Base-by-base conservation (phyloP, 1,139 yeast species). In the Suhomyces maxii region DNA sequence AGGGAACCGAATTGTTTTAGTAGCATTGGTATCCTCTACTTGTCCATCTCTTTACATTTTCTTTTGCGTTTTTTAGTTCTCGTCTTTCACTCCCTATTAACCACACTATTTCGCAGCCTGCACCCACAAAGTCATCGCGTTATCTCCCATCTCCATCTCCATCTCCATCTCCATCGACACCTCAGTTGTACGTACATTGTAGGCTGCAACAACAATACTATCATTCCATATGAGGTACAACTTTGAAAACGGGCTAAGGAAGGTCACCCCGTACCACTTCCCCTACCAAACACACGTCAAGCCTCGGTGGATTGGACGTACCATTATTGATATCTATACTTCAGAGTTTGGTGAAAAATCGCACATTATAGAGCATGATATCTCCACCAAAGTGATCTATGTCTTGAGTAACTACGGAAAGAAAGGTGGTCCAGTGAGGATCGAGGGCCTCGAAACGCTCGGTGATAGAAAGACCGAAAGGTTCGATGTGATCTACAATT, bases 401-500 rank as follows among this genome's bases (percentile, higher is more conserved):
- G 55, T 73, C 2, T 45, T 56, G 25, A 50, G 60, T 34, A 61
- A 66, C 45, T 59, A 54, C 37, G 74, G 74, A 3, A 62, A 51
- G 42, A 57, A 59, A 32, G 57, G 51, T 2, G 63, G 58, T 0
- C 48, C 59, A 0, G 37, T 31, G 2, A 40, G 46, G 23, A 41
- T 65, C 2, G 56, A 62, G 40, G 73, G 71, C 1, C 59, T 65
- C 51, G 58, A 55, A 0, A 36, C 26, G 1, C 54, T 71, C 18
- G 26, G 57, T 9, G 52, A 51, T 0, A 48, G 73, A 26, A 53
- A 50, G 31, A 55, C 80, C 1, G 59, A 63, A 32, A 67, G 70
- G 38, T 82, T 82, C 44, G 91, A 86, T 56, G 54, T 75, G 1
- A 64, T 85, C 7, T 66, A 64, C 41, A 70, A 77, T 40, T 51